phyloP scores from a whole-genome alignment of 139 green algal genomes.

The Chlamydomonas applanata region DNA sequence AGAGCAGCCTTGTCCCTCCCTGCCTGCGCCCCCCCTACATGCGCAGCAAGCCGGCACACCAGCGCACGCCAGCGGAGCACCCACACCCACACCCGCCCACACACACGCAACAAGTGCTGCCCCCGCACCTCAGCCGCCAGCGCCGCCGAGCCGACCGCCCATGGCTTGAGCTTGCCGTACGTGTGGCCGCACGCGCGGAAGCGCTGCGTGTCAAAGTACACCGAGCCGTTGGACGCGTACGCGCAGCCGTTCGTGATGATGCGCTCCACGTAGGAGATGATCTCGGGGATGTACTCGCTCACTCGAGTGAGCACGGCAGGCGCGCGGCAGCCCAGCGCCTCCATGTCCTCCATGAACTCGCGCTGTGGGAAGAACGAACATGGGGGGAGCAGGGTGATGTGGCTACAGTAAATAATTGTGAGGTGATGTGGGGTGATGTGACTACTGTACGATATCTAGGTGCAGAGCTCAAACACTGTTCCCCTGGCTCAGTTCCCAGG shows the following conservation, averaged over 20 bases:
- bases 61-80: no score
- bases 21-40: no score
- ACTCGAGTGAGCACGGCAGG: conserved; percentile 92
- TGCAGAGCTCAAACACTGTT: no score
- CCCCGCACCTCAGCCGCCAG: conserved; percentile 72
- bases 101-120: no score
- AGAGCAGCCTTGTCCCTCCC: no score
- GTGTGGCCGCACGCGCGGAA: conserved; percentile 77
- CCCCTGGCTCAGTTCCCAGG: not conserved
- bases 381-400: not conserved
- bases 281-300: conserved; percentile 89
- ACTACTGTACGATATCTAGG: not conserved
- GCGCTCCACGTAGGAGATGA: conserved; percentile 65
- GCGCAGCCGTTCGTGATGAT: conserved; percentile 89
- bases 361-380: conserved; percentile 33
- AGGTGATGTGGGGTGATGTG: not conserved
- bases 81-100: not conserved
- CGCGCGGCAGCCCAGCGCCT: conserved; percentile 66
- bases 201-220: conserved; percentile 95
- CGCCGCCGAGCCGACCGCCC: conserved; percentile 64
- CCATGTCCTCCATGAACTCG: conserved; percentile 95
- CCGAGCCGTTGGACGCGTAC: conserved; percentile 82
- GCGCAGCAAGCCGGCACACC: no score
- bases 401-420: not conserved
- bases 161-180: conserved; percentile 93